Base-by-base conservation (phyloP, 2,329 filamentous ascomycete genomes). In the Amauroascus niger region DNA sequence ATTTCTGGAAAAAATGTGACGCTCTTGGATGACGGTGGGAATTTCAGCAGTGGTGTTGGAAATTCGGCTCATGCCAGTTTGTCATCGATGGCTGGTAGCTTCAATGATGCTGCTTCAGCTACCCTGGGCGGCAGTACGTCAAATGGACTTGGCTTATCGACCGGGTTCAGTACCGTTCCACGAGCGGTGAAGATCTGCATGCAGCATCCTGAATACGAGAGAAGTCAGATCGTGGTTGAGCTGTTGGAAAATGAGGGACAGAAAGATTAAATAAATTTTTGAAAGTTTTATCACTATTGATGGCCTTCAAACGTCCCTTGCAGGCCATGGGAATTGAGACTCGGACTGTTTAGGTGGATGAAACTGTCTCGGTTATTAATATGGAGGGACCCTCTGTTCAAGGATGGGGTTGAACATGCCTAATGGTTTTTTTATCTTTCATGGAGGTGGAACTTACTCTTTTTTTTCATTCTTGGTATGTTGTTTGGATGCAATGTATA, bases 141-240 rank as follows among this genome's bases (percentile, higher is more conserved):
- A 35, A 61, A 62, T 39, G 81, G 60, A 11, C 55, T 54, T 64
- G 61, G 61, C 37, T 57, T 63, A 11, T 65, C 63, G 45, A 68
- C 67, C 53, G 68, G 53, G 58, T 66, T 60, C 41, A 62, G 56
- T 3, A 64, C 61, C 43, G 68, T 60, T 4, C 68, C 83, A 60
- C 81, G 87, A 52, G 95, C 87, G 1, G 84, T 97, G 63, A 98
- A 98, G 79, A 81, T 98, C 61, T 86, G 84, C 63, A 90, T 98
- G 87, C 87, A 88, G 65, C 93, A 98, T 73, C 93, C 93, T 0
- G 87, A 95, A 71, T 77, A 86, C 58, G 80, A 88, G 55, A 83
- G 86, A 50, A 84, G 83, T 64, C 90, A 96, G 74, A 83, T 98
- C 60, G 83, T 98, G 58, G 76, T 97, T 58, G 93, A 98, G 73